Evolutionary conservation across 306 rosid species (phyloP).

Genomic region (Quercus suber): DNA sequence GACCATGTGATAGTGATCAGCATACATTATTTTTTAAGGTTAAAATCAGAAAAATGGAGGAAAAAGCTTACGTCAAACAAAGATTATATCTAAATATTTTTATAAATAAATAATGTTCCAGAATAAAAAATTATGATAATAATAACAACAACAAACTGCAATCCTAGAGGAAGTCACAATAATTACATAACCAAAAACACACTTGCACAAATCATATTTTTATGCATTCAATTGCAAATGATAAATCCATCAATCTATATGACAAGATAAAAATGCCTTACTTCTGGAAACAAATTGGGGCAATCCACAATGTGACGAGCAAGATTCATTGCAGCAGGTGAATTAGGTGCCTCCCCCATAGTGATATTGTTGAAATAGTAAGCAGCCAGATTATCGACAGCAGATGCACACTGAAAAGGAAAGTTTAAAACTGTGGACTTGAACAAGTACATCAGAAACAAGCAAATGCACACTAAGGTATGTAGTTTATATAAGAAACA

Average conservation of each 20-base stretch:
- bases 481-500: background rate
- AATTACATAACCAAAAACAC: background rate
- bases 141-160: no score
- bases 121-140: no score
- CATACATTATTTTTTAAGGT: background rate
- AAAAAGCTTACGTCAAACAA: background rate
- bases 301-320: constrained; percentile 82
- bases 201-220: background rate
- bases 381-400: constrained; percentile 94
- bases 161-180: background rate
- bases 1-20: background rate
- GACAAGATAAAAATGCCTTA: constrained; percentile 29
- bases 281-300: constrained; percentile 95
- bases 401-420: constrained; percentile 87
- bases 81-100: background rate
- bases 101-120: no score
- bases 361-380: constrained; percentile 90
- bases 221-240: background rate
- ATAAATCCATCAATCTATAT: background rate
- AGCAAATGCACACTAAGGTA: constrained; percentile 11
- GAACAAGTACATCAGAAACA: constrained; percentile 18
- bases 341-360: constrained; percentile 90
- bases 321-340: constrained; percentile 76
- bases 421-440: constrained; percentile 20
- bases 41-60: background rate